Percentiles rank a stretch among this genome's conserved stretches.
Conservation (phyloP, 2,329 filamentous ascomycete genomes). For the Akanthomyces dipterigenus region DNA sequence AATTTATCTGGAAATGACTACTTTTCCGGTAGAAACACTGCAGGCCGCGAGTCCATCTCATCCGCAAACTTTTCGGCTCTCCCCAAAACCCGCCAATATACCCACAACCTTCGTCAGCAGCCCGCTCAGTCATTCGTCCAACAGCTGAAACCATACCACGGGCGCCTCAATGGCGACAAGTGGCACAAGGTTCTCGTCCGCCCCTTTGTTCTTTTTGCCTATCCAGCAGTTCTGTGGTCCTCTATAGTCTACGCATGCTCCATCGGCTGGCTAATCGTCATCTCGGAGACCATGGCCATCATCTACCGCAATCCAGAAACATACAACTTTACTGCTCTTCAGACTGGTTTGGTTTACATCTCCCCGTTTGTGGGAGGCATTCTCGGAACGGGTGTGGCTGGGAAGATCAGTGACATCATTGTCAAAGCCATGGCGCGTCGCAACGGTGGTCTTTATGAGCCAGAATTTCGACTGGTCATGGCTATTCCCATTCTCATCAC, state of each 20-base stretch:
- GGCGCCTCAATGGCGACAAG: constrained; percentile 67
- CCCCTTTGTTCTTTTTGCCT: constrained; percentile 80
- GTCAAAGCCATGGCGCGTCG: constrained; percentile 74
- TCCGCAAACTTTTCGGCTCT: constrained; percentile 27
- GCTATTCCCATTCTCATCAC: constrained; percentile 69
- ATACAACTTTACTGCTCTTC: constrained; percentile 77
- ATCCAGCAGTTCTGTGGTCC: constrained; percentile 87
- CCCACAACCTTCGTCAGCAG: constrained; percentile 57
- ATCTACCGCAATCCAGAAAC: constrained; percentile 64
- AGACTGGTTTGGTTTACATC: constrained; percentile 81
- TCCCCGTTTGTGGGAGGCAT: constrained; percentile 85
- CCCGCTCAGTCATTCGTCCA: constrained; percentile 66
- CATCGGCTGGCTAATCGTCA: constrained; percentile 90
- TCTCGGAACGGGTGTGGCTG: constrained; percentile 85
- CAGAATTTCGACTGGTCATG: constrained; percentile 90
- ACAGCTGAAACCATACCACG: constrained; percentile 70
- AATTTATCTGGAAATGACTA: constrained; percentile 17
- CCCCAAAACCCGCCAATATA: constrained; percentile 51
- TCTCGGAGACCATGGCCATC: constrained; percentile 78
- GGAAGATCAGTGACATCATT: constrained; percentile 78
- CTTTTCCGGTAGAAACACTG: constrained; percentile 24
- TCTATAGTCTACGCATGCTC: constrained; percentile 78
- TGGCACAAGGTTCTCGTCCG: constrained; percentile 74
- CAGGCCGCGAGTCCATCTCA: constrained; percentile 38
- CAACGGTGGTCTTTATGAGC: constrained; percentile 93